A percentile compares a stretch with the other conserved stretches of the same genome.
Conservation (phyloP, 2,329 filamentous ascomycete species). For the Pseudogymnoascus sp. region DNA sequence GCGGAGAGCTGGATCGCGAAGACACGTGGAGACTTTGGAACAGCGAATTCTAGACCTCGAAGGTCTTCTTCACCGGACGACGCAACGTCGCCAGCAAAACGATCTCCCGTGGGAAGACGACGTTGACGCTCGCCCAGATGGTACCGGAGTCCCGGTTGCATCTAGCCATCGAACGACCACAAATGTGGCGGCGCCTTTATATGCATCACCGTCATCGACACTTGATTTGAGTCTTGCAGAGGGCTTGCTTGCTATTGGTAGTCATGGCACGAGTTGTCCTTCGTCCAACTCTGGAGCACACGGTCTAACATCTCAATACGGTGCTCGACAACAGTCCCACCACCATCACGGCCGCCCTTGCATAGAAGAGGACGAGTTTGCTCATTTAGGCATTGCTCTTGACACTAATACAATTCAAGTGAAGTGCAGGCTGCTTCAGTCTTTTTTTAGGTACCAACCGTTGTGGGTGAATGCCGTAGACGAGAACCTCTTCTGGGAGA, state of each 20-base stretch:
- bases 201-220: neutral
- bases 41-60: neutral
- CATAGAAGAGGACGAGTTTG: neutral
- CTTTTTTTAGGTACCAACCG: constrained; percentile 7
- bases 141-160: neutral
- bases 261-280: neutral
- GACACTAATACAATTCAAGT: neutral
- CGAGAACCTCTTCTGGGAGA: neutral
- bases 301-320: neutral
- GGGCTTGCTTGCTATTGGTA: neutral
- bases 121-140: neutral
- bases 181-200: neutral
- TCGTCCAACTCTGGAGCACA: neutral
- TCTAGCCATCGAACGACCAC: neutral
- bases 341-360: neutral
- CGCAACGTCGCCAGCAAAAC: neutral
- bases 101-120: neutral
- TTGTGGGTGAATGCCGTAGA: constrained; percentile 8
- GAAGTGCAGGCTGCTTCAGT: constrained; percentile 3
- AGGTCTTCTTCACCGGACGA: neutral
- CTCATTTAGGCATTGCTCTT: constrained; percentile 3
- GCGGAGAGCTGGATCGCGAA: neutral
- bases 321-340: neutral
- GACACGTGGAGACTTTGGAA: neutral
- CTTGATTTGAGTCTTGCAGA: neutral